Evolutionary conservation across 169 alveolate species (phyloP), one percentile per base, ranked within the genome.

Genomic region (Neospora caninum): DNA sequence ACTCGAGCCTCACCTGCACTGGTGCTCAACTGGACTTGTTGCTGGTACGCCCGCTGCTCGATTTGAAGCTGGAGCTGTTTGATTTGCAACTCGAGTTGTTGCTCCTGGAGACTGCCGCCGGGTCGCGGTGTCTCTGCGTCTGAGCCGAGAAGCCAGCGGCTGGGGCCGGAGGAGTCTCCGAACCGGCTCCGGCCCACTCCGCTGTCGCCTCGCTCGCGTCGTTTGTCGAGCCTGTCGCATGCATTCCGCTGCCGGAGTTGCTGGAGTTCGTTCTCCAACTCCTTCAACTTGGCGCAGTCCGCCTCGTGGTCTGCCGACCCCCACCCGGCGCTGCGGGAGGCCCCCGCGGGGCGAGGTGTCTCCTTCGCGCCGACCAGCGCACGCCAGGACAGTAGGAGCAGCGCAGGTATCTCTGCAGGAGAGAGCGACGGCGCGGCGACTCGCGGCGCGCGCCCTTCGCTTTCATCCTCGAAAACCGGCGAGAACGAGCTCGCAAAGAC

Each of bases 41-140:
- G 45, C 29, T 78, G 86, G 39, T 78, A 38, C 20, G 2, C 4
- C 20, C 45, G 86, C 45, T 78, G 86, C 10, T 78, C 86, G 2
- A 78, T 78, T n/a, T 78, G 86, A 16, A 78, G 86, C 45, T 78
- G 49, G 29, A 78, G 86, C 86, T 78, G 86, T n/a, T 38, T n/a
- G 18, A 78, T 78, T 16, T 78, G 39, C 43, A 78, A 16, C n/a
- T 78, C 86, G 86, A 78, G 86, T 22, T 78, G 86, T n/a, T 78
- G 86, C 45, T 38, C 45, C 45, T 78, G 86, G 22, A 64, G 73
- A 27, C 73, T 64, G n/a, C n/a, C 34, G 73, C 73, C 31, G 73
- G 34, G n/a, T 27, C 20, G 31, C 25, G 31, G 31, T 9, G 34
- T 9, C 31, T 29, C 31, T 16, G 16, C 7, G 73, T 27, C 73